phyloP scores from a whole-genome alignment of 495 filamentous ascomycete genomes.

The Thozetella sp. region DNA sequence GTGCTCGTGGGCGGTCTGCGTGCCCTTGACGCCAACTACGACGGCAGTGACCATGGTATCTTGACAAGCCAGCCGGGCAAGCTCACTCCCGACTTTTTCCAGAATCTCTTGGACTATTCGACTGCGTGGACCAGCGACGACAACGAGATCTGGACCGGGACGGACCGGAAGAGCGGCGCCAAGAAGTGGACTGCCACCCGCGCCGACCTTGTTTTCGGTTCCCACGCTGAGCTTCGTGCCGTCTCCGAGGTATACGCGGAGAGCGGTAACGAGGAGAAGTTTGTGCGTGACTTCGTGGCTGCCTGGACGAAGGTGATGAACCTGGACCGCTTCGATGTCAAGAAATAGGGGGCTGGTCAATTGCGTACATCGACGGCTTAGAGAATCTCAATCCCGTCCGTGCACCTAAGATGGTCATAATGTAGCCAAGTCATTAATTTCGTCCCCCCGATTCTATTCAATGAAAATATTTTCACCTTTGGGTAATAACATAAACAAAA shows the following conservation, averaged over 20 bases:
- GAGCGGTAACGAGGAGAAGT: conserved; percentile 55
- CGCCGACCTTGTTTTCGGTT: conserved; percentile 68
- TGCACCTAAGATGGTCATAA: too few species aligned
- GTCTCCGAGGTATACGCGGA: conserved; percentile 67
- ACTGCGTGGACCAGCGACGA: conserved; percentile 33
- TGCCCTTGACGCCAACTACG: conserved; percentile 65
- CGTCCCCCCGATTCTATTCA: too few species aligned
- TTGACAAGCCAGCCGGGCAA: conserved; percentile 64
- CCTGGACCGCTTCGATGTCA: conserved; percentile 66
- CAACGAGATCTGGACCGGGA: conserved; percentile 52
- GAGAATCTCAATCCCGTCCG: too few species aligned
- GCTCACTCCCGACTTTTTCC: conserved; percentile 77
- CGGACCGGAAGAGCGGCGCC: conserved; percentile 63
- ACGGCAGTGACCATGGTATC: conserved; percentile 62
- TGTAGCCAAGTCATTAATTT: too few species aligned
- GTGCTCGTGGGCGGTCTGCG: conserved; percentile 70
- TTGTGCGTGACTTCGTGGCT: conserved; percentile 70
- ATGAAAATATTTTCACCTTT: too few species aligned
- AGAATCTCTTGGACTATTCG: conserved; percentile 65
- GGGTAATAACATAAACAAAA: too few species aligned
- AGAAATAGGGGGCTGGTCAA: too few species aligned
- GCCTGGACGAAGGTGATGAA: conserved; percentile 76
- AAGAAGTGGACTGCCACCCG: conserved; percentile 71
- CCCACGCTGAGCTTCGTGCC: conserved; percentile 71
- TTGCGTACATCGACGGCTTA: too few species aligned